Base-by-base conservation (phyloP, 306 rosid genomes). In the Sesbania bispinosa region DNA sequence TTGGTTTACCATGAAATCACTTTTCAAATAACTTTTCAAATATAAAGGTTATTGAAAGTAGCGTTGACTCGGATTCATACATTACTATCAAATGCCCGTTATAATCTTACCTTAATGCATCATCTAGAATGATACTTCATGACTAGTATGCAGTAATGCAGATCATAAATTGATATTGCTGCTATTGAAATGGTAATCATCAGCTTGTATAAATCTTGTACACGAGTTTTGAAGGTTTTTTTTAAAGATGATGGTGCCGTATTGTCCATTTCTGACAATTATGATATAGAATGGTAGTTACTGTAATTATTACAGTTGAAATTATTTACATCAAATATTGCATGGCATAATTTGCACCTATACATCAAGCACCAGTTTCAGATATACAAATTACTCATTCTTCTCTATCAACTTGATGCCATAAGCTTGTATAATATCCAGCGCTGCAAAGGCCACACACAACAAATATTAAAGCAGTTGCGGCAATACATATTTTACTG, bases 401-500 rank as follows among this genome's bases (percentile, higher is more conserved):
- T 85, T 89, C 86, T 91, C 96, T 46, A 76, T 83, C 85, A 89
- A 63, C 86, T 88, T 89, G 90, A 94, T 83, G 18, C 99, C 99
- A 71, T 85, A 89, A 10, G 99, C 97, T 74, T 91, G 82, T 74
- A 91, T 36, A 36, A 82, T 77, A 66, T 89, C 92, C 83, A 90
- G 73, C 3, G 88, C 98, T 90, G 89, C 85, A 82, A 68, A 73
- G 13, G 48, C 38, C 82, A 80, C 36, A 71, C 10, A 61, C 29
- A 36, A 72, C 50, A 77, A 59, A 64, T 62, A 38, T n/a, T 30
- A 32, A 70, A 45, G 13, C 33, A 41, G 36, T 15, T 14, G 4
- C 43, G 14, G 66, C 18, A 62, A 7, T 13, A 30, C 55, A 36
- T 42, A 54, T 61, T 29, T 42, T 39, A 60, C 21, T 47, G 10